A percentile compares a stretch with the other conserved stretches of the same genome.
Conservation (phyloP, 495 filamentous ascomycete genomes). For the Cercophora scortea region DNA sequence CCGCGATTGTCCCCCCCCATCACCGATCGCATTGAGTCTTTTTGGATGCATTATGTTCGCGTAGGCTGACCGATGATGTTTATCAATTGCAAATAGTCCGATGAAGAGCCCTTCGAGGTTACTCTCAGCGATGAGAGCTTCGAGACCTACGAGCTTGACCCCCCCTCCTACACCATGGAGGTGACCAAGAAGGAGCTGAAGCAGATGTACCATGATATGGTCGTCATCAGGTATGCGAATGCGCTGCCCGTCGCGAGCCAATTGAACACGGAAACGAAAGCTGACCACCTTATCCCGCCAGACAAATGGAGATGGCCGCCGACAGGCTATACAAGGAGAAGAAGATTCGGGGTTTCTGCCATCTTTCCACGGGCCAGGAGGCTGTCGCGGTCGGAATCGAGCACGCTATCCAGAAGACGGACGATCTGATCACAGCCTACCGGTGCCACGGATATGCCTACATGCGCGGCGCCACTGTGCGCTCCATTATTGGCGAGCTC, state of each 20-base stretch:
- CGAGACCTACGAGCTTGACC: slow-evolving; percentile 98
- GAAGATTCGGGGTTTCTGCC: slow-evolving; percentile 99
- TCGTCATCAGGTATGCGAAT: slow-evolving; percentile 63
- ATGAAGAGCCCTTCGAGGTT: slow-evolving; percentile 90
- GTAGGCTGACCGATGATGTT: slow-evolving; percentile 2
- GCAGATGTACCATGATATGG: slow-evolving; percentile 99
- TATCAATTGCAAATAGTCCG: slow-evolving; percentile 51
- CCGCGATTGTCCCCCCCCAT: neutral
- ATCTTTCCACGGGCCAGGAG: slow-evolving; percentile 95
- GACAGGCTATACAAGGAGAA: slow-evolving; percentile 98
- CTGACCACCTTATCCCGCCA: slow-evolving; percentile 21
- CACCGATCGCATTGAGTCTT: neutral
- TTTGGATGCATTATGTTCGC: neutral
- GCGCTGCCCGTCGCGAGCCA: neutral
- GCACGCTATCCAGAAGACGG: slow-evolving; percentile 81
- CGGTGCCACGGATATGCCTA: slow-evolving; percentile 96
- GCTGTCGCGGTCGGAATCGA: slow-evolving; percentile 96
- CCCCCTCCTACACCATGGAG: slow-evolving; percentile 80
- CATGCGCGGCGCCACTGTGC: slow-evolving; percentile 89
- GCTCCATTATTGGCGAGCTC: slow-evolving; percentile 93
- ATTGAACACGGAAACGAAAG: neutral
- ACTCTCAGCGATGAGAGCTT: slow-evolving; percentile 94
- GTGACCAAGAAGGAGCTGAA: slow-evolving; percentile 96
- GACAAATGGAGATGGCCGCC: slow-evolving; percentile 99
- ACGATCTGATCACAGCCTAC: slow-evolving; percentile 96